These are phyloP conservation scores for Lepidium didymum DNA, from an alignment of 345 rosid genomes.

Conservation along the genomic window DNA sequence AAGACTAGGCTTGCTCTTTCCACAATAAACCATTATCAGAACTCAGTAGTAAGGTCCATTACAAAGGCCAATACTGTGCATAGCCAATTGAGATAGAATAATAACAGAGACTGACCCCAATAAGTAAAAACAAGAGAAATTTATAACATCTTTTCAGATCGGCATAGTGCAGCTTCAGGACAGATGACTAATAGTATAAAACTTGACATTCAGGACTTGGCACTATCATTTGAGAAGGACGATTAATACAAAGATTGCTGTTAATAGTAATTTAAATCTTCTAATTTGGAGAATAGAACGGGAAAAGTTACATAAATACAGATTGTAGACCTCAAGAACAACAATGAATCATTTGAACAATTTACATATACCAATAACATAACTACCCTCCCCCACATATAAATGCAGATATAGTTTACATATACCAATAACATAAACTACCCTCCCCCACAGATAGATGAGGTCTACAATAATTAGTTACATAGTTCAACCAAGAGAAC, in stretches of 20 bases:
- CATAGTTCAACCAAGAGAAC: background rate
- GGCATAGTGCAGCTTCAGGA: background rate
- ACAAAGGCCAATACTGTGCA: background rate
- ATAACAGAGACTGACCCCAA: background rate
- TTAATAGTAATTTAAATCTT: background rate
- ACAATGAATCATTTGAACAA: background rate
- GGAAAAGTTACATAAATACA: background rate
- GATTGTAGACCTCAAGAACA: background rate
- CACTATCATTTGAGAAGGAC: background rate
- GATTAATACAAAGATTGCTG: background rate
- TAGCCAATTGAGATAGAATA: background rate
- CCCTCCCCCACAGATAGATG: background rate
- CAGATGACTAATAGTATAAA: background rate
- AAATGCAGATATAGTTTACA: background rate
- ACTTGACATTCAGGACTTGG: background rate
- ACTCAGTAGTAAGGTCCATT: background rate
- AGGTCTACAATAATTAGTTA: background rate
- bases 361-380: too few relatives aligned
- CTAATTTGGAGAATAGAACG: background rate
- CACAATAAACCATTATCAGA: conserved; percentile 5
- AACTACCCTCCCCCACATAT: background rate
- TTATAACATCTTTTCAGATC: background rate
- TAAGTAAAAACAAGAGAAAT: background rate
- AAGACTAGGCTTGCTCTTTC: conserved; percentile 58
- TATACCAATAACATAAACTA: background rate